Conservation (phyloP, 768 basidiomycete species). For the Lepiota venenata region DNA sequence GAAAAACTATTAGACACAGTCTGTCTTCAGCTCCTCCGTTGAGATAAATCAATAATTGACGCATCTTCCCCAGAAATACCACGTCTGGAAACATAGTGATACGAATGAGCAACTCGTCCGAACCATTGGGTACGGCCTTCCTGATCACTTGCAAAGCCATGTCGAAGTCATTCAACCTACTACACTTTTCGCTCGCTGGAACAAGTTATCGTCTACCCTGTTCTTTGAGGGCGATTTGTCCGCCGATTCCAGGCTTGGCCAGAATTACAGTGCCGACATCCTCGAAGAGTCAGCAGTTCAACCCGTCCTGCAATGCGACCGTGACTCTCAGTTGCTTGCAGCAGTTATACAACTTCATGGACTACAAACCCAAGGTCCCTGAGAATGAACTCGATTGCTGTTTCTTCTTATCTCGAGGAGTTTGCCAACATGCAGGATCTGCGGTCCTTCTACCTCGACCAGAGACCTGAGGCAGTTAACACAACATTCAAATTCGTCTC, state of each 20-base stretch:
- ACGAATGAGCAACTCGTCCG: slow-evolving; percentile 56
- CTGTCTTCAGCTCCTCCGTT: slow-evolving; percentile 18
- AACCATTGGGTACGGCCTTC: slow-evolving; percentile 69
- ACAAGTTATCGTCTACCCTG: slow-evolving; percentile 36
- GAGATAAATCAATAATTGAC: neutral
- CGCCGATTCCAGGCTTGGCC: neutral
- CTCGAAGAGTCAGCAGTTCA: slow-evolving; percentile 14
- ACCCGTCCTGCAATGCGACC: slow-evolving; percentile 36
- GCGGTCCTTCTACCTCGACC: slow-evolving; percentile 44
- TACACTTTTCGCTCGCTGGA: slow-evolving; percentile 56
- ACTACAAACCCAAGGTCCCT: slow-evolving; percentile 38
- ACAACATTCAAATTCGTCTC: slow-evolving; percentile 51
- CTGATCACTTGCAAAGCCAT: slow-evolving; percentile 52
- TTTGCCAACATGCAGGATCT: slow-evolving; percentile 54
- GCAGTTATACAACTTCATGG: slow-evolving; percentile 52
- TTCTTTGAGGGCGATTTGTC: slow-evolving; percentile 17
- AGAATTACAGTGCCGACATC: slow-evolving; percentile 19
- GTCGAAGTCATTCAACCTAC: slow-evolving; percentile 72
- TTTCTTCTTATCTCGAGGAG: slow-evolving; percentile 52
- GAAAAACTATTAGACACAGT: slow-evolving; percentile 75
- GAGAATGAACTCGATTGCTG: slow-evolving; percentile 48
- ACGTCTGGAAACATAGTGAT: slow-evolving; percentile 53
- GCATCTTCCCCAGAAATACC: slow-evolving; percentile 45
- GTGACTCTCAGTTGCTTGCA: slow-evolving; percentile 53
- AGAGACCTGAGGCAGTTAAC: slow-evolving; percentile 44